Evolutionary conservation across 345 rosid genomes (phyloP), one percentile per base, ranked within the genome.

Genomic region (Corchorus olitorius): DNA sequence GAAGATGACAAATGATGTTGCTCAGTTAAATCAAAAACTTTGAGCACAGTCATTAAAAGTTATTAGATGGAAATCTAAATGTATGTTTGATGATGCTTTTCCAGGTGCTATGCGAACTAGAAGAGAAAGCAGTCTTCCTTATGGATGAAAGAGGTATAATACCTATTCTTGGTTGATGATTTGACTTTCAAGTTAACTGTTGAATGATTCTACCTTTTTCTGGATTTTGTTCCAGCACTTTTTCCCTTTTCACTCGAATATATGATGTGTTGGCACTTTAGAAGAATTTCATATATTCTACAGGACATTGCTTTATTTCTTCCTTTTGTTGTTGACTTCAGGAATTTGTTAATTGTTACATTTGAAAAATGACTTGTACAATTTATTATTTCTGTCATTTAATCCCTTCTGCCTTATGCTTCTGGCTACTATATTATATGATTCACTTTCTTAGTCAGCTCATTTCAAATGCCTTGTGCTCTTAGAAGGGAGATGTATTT

Each of bases 101-200:
- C 39, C 81, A 95, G 99, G 99, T 96, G 49, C 11, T 46, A 46
- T 5, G 49, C 8, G 49, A 46, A 9, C 9, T 46, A 46, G 11
- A 46, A 46, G 49, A 46, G 49, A 46, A 46, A 46, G 49, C 49
- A 46, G 11, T 9, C 6, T 7, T 46, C 49, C 6, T 46, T 46
- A 46, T 46, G 11, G 49, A 46, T 46, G 49, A 46, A 46, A 46
- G 49, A 46, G 49, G 99, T 84, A 80, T 22, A 50, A 19, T 46
- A n/a, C 68, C 60, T 4, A 17, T 52, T 66, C 14, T 50, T 70
- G 15, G 33, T 70, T 70, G 74, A 70, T 70, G 46, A 52, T 34
- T 70, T 34, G 41, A 9, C 27, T 52, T 52, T 10, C 9, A n/a
- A 70, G 9, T 5, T 70, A 17, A 10, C 27, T 10, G 14, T 15